Evolutionary conservation across 1,139 yeast species (phyloP), one percentile per base, ranked within the genome.

Genomic region (Scheffersomyces cryptocercus): DNA sequence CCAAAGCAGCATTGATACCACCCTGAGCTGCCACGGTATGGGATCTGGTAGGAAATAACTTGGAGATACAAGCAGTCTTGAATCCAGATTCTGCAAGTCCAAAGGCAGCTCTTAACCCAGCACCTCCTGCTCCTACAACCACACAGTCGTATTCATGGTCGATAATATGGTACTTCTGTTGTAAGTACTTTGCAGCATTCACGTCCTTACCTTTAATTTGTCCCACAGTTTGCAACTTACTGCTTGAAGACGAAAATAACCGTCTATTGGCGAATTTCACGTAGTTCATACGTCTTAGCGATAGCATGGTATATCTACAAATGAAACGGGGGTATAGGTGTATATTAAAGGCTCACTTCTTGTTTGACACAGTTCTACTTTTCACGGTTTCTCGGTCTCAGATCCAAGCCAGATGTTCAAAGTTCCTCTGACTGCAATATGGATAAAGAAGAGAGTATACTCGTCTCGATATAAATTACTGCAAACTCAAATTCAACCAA

Each of bases 11-110:
- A 62, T 91, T 91, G 70, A 91, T 91, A 73, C 98, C 98, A 70
- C 98, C 98, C 73, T 91, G 98, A 44, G 98, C 98, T 46, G 98
- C 98, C 43, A 91, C 98, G 16, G 98, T 91, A 68, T 91, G 98
- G 24, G 97, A 89, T 74, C 98, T 85, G 38, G 98, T 91, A 45
- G 98, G 98, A 79, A 91, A 91, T 57, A 91, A 81, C 73, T 91
- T 91, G 54, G 97, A 84, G 59, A 91, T 83, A 81, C 98, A 91
- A 35, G 98, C 98, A 41, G 97, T 91, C 70, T 91, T 91, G 77
- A 77, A 91, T 39, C 98, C 98, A 47, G 95, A 97, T 62, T 88
- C 90, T 43, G 97, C 96, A 49, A 91, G 79, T 52, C 98, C 97
- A 58, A 90, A 91, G 34, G 98, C 97, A 40, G 98, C 98, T 73